Conservation (phyloP, 805 yeast genomes). For the Barnettozyma pratensis region DNA sequence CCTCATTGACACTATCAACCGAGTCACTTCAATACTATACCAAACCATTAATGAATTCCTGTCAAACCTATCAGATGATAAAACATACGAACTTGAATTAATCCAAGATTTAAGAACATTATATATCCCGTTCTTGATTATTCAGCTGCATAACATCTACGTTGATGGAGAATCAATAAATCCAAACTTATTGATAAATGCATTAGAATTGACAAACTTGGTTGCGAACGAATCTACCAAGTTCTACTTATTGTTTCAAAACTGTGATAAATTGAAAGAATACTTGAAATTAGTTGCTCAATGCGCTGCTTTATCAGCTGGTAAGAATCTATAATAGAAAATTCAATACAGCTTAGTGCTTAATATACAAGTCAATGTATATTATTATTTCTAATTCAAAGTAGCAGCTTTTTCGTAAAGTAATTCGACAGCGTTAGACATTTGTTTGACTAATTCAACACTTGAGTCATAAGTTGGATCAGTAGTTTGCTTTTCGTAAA, state of each 20-base stretch:
- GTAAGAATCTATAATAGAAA: slow-evolving; percentile 25
- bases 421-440: slow-evolving; percentile 84
- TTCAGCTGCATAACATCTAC: slow-evolving; percentile 58
- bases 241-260: slow-evolving; percentile 55
- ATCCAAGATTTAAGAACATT: slow-evolving; percentile 53
- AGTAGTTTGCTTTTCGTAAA: slow-evolving; percentile 82
- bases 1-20: slow-evolving; percentile 24
- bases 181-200: slow-evolving; percentile 43
- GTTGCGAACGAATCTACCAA: slow-evolving; percentile 66
- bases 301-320: slow-evolving; percentile 52
- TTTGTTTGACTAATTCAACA: slow-evolving; percentile 77
- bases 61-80: slow-evolving; percentile 23
- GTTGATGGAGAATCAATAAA: slow-evolving; percentile 34
- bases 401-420: slow-evolving; percentile 91
- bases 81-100: slow-evolving; percentile 32
- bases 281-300: slow-evolving; percentile 50
- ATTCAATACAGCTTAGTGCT: not conserved
- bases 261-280: slow-evolving; percentile 47
- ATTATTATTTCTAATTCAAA: slow-evolving; percentile 43
- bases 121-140: slow-evolving; percentile 69
- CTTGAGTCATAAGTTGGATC: slow-evolving; percentile 89
- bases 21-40: slow-evolving; percentile 24
- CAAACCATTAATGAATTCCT: slow-evolving; percentile 28
- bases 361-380: not conserved
- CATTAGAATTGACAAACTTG: slow-evolving; percentile 51